Percentiles rank a stretch among this genome's conserved stretches.
Evolutionary conservation across 495 filamentous ascomycete species (phyloP).

Genomic region (Friedmanniomyces simplex): DNA sequence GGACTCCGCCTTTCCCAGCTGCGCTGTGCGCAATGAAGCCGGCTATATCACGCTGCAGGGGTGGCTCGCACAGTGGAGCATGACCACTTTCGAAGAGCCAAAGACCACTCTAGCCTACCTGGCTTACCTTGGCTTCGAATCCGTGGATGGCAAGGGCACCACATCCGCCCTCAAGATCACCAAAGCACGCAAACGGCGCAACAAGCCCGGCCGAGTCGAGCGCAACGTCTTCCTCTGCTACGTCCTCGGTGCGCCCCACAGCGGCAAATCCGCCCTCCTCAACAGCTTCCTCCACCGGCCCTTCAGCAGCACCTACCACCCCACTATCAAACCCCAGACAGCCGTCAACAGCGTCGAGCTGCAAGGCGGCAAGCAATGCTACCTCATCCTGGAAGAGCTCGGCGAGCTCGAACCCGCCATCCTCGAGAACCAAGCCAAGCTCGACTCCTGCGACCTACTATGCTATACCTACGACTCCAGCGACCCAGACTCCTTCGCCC

Average conservation of each 20-base stretch:
- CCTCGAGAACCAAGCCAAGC: slow-evolving; percentile 77
- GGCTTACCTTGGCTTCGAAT: slow-evolving; percentile 87
- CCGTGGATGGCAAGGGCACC: slow-evolving; percentile 46
- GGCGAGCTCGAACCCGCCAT: slow-evolving; percentile 93
- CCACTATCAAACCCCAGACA: slow-evolving; percentile 85
- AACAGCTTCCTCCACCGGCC: slow-evolving; percentile 83
- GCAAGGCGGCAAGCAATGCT: slow-evolving; percentile 91
- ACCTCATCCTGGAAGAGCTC: slow-evolving; percentile 87
- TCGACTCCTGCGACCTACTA: slow-evolving; percentile 88
- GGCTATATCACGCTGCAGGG: slow-evolving; percentile 93
- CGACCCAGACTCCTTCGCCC: slow-evolving; percentile 86
- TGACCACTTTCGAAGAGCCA: slow-evolving; percentile 95
- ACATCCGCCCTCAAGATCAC: slow-evolving; percentile 86
- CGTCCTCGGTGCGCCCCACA: slow-evolving; percentile 70
- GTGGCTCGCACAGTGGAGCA: slow-evolving; percentile 98
- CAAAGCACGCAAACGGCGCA: slow-evolving; percentile 73
- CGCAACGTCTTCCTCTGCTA: slow-evolving; percentile 96
- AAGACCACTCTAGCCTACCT: slow-evolving; percentile 92
- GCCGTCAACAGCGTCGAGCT: slow-evolving; percentile 96
- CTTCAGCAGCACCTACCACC: slow-evolving; percentile 76
- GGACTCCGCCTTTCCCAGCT: slow-evolving; percentile 79
- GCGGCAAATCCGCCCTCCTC: slow-evolving; percentile 81
- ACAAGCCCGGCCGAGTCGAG: slow-evolving; percentile 72
- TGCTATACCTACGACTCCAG: slow-evolving; percentile 96
- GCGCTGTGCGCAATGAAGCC: slow-evolving; percentile 88